Conservation (phyloP, 208 protist species). For the Herpetomonas samuelpessoai region DNA sequence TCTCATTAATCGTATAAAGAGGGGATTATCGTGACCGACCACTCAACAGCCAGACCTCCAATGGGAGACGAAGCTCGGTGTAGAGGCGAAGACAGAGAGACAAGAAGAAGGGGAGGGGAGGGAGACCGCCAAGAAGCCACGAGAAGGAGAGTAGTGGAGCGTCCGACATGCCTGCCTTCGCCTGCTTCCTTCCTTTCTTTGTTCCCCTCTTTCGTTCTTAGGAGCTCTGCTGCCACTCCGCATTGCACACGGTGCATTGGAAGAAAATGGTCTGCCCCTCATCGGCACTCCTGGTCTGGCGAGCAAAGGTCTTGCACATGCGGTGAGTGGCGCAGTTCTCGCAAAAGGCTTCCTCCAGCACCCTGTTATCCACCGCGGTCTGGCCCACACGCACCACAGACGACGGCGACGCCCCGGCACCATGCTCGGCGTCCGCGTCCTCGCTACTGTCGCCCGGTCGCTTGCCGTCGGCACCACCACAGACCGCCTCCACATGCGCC, state of each 20-base stretch:
- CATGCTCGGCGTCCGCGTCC: conserved; percentile 11
- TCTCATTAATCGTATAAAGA: no score
- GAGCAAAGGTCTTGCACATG: conserved; percentile 76
- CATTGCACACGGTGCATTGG: conserved; percentile 82
- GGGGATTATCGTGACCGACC: no score
- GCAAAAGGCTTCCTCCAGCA: conserved; percentile 87
- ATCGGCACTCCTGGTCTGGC: conserved; percentile 89
- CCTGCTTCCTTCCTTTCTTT: conserved; percentile 7
- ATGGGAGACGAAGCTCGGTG: no score
- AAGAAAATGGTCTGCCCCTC: conserved; percentile 93
- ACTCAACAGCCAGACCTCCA: no score
- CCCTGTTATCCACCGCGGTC: conserved; percentile 75
- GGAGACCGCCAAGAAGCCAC: no score
- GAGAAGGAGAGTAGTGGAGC: no score
- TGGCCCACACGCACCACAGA: conserved; percentile 20
- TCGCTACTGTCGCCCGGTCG: no score
- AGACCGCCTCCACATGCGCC: conserved; percentile 19
- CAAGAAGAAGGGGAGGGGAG: no score
- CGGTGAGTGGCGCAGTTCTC: conserved; percentile 67
- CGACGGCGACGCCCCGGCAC: conserved; percentile 4
- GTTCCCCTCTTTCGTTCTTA: conserved; percentile 20
- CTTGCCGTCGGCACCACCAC: conserved; percentile 2
- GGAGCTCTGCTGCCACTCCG: conserved; percentile 91
- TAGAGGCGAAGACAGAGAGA: no score
- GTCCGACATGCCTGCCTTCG: no score